phyloP scores from a whole-genome alignment of 2,329 filamentous ascomycete species.

The Ophidiomyces ophidiicola region DNA sequence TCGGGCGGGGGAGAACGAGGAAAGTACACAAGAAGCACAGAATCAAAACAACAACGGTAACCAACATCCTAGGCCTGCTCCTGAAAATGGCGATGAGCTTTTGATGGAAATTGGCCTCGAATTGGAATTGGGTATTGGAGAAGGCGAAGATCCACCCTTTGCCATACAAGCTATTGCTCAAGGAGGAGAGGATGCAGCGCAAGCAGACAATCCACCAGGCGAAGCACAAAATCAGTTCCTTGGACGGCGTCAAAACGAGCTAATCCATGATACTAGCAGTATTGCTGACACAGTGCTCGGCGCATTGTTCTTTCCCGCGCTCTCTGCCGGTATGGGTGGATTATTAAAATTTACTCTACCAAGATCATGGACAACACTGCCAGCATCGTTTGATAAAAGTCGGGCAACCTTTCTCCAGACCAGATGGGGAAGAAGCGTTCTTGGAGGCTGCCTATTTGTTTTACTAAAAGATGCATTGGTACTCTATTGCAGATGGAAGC shows the following conservation, averaged over 20 bases:
- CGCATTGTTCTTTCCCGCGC: constrained; percentile 65
- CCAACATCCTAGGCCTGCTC: constrained; percentile 26
- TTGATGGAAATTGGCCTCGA: constrained; percentile 41
- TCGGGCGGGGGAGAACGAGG: constrained; percentile 32
- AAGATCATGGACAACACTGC: constrained; percentile 48
- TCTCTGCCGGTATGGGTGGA: constrained; percentile 69
- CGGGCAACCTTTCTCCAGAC: constrained; percentile 62
- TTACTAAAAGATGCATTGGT: constrained; percentile 60
- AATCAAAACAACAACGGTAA: constrained; percentile 23
- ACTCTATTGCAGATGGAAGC: constrained; percentile 44
- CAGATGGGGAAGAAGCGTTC: constrained; percentile 76
- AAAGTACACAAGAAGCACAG: constrained; percentile 17
- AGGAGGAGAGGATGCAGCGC: constrained; percentile 21
- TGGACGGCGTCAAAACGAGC: constrained; percentile 34
- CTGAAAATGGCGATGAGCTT: constrained; percentile 31
- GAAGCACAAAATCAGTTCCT: constrained; percentile 20
- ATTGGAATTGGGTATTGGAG: constrained; percentile 39
- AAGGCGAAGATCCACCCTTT: constrained; percentile 25
- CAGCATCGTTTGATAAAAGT: constrained; percentile 27
- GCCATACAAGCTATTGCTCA: constrained; percentile 19
- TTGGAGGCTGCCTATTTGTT: constrained; percentile 80
- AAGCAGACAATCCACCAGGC: constrained; percentile 12
- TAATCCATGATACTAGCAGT: constrained; percentile 43
- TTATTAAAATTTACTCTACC: constrained; percentile 59
- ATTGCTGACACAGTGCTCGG: constrained; percentile 52